Conservation (phyloP, 2,329 filamentous ascomycete species). For the Colletotrichum destructivum region DNA sequence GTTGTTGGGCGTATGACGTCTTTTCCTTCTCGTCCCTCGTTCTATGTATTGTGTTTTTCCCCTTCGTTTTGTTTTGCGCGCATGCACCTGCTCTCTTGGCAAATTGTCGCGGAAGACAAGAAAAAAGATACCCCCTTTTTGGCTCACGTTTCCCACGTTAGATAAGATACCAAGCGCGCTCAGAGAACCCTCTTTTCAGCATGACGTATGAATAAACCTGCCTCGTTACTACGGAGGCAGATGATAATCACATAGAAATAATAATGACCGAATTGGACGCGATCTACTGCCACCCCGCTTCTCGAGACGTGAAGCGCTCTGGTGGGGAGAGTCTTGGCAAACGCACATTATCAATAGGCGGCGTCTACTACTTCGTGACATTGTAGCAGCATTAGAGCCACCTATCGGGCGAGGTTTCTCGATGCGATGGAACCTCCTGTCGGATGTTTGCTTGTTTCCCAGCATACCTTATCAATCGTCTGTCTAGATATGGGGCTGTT, state of each 20-base stretch:
- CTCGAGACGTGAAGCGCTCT: not conserved
- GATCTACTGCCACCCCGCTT: not conserved
- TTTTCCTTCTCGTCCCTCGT: conserved; percentile 22
- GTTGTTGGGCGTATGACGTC: not conserved
- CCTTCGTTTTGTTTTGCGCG: not conserved
- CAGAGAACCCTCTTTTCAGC: not conserved
- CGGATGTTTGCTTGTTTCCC: not conserved
- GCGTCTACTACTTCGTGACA: not conserved
- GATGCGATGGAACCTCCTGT: not conserved
- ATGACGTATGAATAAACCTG: conserved; percentile 15
- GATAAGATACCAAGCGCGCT: conserved; percentile 35
- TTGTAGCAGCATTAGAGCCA: not conserved
- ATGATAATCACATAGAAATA: conserved; percentile 10
- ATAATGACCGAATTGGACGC: not conserved
- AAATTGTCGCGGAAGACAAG: conserved; percentile 19
- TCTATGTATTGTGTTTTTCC: not conserved
- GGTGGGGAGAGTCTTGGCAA: not conserved
- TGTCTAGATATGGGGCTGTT: conserved; percentile 31
- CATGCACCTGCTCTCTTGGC: conserved; percentile 4
- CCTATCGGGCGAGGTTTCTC: not conserved
- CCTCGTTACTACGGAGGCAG: not conserved
- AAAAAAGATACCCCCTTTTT: conserved; percentile 40
- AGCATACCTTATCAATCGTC: not conserved
- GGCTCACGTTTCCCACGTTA: conserved; percentile 19
- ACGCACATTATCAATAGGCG: conserved; percentile 15